phyloP scores from a whole-genome alignment of 208 protist species.

The Leishmania gerbilli region DNA sequence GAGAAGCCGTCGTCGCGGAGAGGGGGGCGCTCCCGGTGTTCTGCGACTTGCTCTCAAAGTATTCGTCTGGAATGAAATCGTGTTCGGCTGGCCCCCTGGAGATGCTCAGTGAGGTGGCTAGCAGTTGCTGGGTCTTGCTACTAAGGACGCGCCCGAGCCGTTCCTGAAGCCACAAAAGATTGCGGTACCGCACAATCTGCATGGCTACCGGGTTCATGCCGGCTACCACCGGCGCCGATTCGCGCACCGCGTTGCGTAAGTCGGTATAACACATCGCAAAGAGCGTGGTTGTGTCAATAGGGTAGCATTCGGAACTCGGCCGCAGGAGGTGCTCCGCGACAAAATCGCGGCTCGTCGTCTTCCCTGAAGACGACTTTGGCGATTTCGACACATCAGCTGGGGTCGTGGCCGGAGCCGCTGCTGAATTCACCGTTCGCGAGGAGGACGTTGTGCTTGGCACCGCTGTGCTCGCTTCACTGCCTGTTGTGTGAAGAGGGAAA shows the following conservation, averaged over 20 bases:
- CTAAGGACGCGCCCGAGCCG: constrained; percentile 46
- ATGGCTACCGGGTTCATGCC: constrained; percentile 25
- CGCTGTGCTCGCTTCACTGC: background rate
- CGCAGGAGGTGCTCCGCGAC: constrained; percentile 22
- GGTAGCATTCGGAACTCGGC: constrained; percentile 34
- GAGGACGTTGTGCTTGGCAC: background rate
- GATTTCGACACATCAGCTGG: background rate
- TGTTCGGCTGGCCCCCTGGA: constrained; percentile 31
- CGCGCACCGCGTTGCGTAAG: constrained; percentile 20
- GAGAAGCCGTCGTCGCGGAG: background rate
- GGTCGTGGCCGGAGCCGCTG: background rate
- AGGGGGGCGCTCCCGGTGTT: background rate
- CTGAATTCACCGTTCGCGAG: background rate
- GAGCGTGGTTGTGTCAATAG: constrained; percentile 28
- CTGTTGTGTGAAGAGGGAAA: constrained; percentile 33
- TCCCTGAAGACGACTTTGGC: background rate
- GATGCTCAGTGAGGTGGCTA: constrained; percentile 43
- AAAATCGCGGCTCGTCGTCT: background rate
- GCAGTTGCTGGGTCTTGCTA: constrained; percentile 32
- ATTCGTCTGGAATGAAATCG: constrained; percentile 66
- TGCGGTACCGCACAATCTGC: constrained; percentile 50
- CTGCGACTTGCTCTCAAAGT: constrained; percentile 28
- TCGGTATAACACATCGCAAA: constrained; percentile 40
- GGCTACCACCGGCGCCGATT: background rate
- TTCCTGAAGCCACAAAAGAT: constrained; percentile 62